A percentile compares a stretch with the other conserved stretches of the same genome.
These are phyloP conservation scores for Hordeum marinum DNA, from an alignment of 176 grass and related monocot genomes.

Conservation along the genomic window DNA sequence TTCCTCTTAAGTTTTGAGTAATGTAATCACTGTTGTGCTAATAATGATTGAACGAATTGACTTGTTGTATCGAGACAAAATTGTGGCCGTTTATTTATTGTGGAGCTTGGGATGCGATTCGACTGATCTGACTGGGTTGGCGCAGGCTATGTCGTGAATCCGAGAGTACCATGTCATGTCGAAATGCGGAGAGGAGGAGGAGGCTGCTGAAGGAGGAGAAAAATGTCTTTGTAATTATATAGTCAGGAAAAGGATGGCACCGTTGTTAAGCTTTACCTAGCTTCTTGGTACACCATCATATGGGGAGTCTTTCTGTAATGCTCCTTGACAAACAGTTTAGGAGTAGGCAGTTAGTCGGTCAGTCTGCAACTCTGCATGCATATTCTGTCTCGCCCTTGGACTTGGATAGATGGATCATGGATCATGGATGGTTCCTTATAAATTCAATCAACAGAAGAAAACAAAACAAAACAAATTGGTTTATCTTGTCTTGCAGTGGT, in stretches of 20 bases:
- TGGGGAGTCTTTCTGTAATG: background rate
- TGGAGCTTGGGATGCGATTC: background rate
- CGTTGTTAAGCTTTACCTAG: background rate
- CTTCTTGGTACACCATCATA: background rate
- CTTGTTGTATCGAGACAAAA: too few species aligned
- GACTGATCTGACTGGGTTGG: background rate
- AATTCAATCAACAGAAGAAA: too few species aligned
- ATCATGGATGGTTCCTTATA: too few species aligned
- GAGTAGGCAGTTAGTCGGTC: background rate
- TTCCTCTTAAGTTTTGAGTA: too few species aligned
- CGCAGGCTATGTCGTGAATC: background rate
- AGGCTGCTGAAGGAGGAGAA: background rate
- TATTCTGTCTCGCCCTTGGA: too few species aligned
- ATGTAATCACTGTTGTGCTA: too few species aligned
- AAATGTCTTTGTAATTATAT: background rate
- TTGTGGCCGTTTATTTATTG: too few species aligned
- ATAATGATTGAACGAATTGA: too few species aligned
- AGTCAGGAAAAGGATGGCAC: background rate
- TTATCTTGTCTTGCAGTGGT: too few species aligned
- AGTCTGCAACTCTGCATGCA: too few species aligned
- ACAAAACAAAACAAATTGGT: too few species aligned
- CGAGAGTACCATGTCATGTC: background rate
- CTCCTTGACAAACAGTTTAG: background rate
- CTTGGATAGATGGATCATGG: too few species aligned
- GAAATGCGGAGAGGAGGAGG: background rate